These are phyloP conservation scores for Malus fusca DNA, from an alignment of 306 rosid species.

Conservation along the genomic window DNA sequence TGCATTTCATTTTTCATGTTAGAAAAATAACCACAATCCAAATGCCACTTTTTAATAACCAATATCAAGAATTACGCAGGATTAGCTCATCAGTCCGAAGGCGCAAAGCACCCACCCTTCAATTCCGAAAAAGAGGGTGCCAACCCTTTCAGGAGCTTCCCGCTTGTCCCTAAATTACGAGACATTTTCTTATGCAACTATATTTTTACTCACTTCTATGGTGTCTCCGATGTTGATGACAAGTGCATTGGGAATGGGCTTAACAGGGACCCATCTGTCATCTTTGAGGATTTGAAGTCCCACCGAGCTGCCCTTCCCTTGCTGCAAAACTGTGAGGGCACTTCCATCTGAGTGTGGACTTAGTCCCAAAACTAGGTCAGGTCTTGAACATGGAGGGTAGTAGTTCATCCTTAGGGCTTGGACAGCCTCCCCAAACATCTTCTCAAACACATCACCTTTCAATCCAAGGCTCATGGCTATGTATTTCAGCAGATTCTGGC, in stretches of 20 bases:
- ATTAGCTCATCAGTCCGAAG: not conserved
- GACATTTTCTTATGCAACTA: not conserved
- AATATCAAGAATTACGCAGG: not conserved
- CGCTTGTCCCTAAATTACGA: no score
- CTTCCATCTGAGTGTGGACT: constrained; percentile 99
- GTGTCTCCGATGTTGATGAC: constrained; percentile 94
- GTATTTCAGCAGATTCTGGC: constrained; percentile 51
- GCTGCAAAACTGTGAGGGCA: constrained; percentile 90
- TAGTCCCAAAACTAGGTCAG: constrained; percentile 93
- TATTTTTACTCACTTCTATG: constrained; percentile 49
- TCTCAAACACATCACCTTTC: constrained; percentile 42
- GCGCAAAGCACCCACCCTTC: not conserved
- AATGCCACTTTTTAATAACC: not conserved
- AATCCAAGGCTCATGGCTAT: constrained; percentile 65
- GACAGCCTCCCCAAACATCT: constrained; percentile 76
- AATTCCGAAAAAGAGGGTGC: not conserved
- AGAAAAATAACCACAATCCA: not conserved
- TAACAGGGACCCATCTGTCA: constrained; percentile 63
- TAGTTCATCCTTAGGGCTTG: constrained; percentile 96
- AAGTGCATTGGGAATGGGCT: constrained; percentile 78
- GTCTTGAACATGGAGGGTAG: constrained; percentile 91
- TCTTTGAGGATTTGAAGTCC: constrained; percentile 86
- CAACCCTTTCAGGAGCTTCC: not conserved
- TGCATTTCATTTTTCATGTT: constrained; percentile 8
- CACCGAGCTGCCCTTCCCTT: constrained; percentile 64